Percentiles rank a stretch among this genome's conserved stretches.
Conservation (phyloP, 139 green algal species). For the Pleodorina starrii region DNA sequence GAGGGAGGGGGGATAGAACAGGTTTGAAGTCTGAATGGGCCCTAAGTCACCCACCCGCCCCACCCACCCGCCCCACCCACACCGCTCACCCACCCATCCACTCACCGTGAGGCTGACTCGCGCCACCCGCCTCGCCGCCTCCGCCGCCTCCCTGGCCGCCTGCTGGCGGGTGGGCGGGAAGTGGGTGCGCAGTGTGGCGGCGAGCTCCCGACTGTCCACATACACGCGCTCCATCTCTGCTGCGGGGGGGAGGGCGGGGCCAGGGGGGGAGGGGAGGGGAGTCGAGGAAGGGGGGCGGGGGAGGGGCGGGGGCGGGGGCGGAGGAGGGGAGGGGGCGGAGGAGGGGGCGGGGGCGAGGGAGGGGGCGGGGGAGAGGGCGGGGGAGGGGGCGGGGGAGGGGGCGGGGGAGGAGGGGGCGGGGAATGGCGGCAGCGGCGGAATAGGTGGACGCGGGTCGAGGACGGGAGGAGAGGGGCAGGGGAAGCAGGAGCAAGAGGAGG, state of each 20-base stretch:
- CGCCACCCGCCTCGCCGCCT: not conserved
- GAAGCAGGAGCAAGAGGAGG: too few relatives aligned
- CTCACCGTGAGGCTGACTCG: constrained; percentile 12
- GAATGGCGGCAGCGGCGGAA: too few relatives aligned
- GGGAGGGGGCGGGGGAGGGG: not conserved
- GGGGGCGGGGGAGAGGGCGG: not conserved
- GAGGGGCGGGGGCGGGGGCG: not conserved
- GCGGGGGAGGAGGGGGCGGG: too few relatives aligned
- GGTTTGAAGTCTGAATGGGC: not conserved
- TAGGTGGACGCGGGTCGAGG: too few relatives aligned
- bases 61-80: not conserved
- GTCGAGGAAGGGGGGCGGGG: not conserved
- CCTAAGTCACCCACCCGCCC: not conserved
- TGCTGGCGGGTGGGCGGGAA: constrained; percentile 47
- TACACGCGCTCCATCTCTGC: constrained; percentile 65
- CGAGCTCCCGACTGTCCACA: constrained; percentile 60
- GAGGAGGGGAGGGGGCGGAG: not conserved
- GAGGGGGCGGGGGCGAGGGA: not conserved
- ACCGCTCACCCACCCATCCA: not conserved
- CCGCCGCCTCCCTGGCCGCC: not conserved
- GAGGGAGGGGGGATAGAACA: not conserved
- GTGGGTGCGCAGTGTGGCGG: constrained; percentile 44
- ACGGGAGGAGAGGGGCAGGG: too few relatives aligned
- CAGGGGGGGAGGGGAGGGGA: not conserved
- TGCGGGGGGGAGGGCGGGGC: not conserved